phyloP scores from a whole-genome alignment of 805 yeast species.

The Suhomyces faveliae region DNA sequence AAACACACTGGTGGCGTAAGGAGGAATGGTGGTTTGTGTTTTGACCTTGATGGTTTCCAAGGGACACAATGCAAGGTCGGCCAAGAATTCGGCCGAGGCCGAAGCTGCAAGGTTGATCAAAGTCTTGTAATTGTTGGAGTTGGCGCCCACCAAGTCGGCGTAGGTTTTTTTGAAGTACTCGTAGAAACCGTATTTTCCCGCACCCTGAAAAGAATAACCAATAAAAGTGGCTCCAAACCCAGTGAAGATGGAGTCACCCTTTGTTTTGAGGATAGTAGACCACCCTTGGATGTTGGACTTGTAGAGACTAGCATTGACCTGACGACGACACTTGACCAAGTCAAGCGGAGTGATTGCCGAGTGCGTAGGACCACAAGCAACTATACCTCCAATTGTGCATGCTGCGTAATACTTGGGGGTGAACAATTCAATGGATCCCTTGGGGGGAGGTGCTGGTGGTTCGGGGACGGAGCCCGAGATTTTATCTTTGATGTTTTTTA shows the following conservation, averaged over 20 bases:
- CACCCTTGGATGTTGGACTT: conserved; percentile 80
- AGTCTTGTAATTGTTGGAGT: conserved; percentile 63
- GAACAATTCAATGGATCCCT: conserved; percentile 47
- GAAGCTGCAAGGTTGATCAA: conserved; percentile 77
- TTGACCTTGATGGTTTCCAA: conserved; percentile 93
- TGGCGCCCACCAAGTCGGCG: conserved; percentile 63
- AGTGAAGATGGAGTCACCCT: conserved; percentile 80
- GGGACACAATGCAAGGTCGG: conserved; percentile 89
- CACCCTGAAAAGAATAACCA: conserved; percentile 95
- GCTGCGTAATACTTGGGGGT: conserved; percentile 65
- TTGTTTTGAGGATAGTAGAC: conserved; percentile 64
- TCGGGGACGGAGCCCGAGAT: conserved; percentile 4
- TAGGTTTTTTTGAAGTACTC: conserved; percentile 86
- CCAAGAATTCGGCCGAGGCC: conserved; percentile 91
- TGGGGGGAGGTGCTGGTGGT: conserved; percentile 9
- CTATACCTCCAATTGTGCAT: conserved; percentile 73
- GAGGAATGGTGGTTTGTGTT: conserved; percentile 92
- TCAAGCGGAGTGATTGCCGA: conserved; percentile 91
- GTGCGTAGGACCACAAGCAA: conserved; percentile 98
- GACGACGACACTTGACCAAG: conserved; percentile 89
- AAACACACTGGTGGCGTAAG: conserved; percentile 60
- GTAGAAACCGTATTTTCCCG: conserved; percentile 95
- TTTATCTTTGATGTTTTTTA: conserved; percentile 18
- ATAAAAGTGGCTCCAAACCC: conserved; percentile 91
- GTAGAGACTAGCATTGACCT: conserved; percentile 75